Evolutionary conservation across 176 grass and related monocot species (phyloP).

Genomic region (Rhipidocladum racemiflorum): DNA sequence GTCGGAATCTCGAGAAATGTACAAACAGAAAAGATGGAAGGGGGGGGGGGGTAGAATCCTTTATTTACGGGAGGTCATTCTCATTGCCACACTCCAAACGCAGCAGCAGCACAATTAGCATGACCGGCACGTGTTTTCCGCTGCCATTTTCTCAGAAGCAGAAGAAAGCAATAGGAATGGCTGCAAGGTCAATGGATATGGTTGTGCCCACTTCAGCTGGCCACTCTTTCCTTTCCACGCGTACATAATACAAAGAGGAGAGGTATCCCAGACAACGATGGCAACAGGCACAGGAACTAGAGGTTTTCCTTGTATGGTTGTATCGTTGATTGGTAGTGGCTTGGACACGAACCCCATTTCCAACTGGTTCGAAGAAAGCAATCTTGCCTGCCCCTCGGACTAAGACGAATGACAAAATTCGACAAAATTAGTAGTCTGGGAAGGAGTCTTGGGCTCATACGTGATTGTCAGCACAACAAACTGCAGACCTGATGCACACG

Average conservation of each 20-base stretch:
- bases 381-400: not conserved
- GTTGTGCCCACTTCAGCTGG: not conserved
- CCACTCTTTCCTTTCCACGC: not conserved
- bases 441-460: too few relatives aligned
- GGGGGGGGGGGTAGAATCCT: not conserved
- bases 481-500: too few relatives aligned
- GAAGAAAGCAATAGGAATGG: not conserved
- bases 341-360: not conserved
- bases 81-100: not conserved
- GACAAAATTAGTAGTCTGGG: not conserved
- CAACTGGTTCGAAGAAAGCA: not conserved
- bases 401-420: not conserved
- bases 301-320: not conserved
- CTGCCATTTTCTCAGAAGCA: too few relatives aligned
- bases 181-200: constrained; percentile 6
- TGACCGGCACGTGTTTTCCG: constrained; percentile 13
- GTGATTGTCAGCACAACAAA: too few relatives aligned
- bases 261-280: not conserved
- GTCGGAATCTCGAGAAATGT: not conserved
- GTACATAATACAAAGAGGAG: not conserved
- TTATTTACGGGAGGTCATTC: not conserved
- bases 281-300: not conserved
- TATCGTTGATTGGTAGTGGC: not conserved
- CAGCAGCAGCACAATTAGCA: not conserved
- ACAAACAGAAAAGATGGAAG: not conserved